phyloP scores from a whole-genome alignment of 768 basidiomycete genomes.

The Suillus placidus region DNA sequence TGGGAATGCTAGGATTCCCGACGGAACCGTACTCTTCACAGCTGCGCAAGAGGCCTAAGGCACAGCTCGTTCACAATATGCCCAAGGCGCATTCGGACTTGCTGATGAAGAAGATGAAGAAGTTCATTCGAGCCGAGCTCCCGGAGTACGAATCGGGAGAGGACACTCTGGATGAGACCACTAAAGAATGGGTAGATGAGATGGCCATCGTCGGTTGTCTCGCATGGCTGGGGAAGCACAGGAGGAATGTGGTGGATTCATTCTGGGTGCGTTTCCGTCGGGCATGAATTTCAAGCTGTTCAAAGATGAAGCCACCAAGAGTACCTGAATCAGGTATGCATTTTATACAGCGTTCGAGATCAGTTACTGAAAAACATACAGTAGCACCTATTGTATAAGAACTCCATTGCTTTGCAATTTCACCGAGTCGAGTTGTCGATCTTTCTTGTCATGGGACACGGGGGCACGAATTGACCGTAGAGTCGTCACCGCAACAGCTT shows the following conservation, averaged over 20 bases:
- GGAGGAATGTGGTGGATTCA: slow-evolving; percentile 2
- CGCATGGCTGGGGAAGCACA: slow-evolving; percentile 15
- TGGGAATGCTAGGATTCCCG: not conserved
- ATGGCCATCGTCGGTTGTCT: slow-evolving; percentile 11
- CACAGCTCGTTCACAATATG: slow-evolving; percentile 5
- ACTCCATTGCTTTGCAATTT: not conserved
- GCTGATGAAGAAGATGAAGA: slow-evolving; percentile 1
- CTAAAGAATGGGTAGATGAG: slow-evolving; percentile 1
- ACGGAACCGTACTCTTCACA: not conserved
- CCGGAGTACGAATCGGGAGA: not conserved
- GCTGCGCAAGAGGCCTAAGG: not conserved
- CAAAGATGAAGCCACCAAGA: not conserved
- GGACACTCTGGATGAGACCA: not conserved
- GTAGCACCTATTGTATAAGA: not conserved
- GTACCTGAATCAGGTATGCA: not conserved
- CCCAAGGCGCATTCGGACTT: slow-evolving; percentile 4
- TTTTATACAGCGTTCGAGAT: not conserved
- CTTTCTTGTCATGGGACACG: not conserved
- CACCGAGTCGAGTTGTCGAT: not conserved
- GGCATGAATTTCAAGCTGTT: not conserved
- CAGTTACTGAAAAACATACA: not conserved
- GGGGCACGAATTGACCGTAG: not conserved
- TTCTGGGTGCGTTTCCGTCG: not conserved
- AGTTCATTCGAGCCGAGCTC: not conserved
- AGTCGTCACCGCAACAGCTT: not conserved